Percentiles rank a stretch among this genome's conserved stretches.
These are phyloP conservation scores for Phytophthora nicotianae DNA, from an alignment of 352 stramenopile genomes.

Conservation along the genomic window DNA sequence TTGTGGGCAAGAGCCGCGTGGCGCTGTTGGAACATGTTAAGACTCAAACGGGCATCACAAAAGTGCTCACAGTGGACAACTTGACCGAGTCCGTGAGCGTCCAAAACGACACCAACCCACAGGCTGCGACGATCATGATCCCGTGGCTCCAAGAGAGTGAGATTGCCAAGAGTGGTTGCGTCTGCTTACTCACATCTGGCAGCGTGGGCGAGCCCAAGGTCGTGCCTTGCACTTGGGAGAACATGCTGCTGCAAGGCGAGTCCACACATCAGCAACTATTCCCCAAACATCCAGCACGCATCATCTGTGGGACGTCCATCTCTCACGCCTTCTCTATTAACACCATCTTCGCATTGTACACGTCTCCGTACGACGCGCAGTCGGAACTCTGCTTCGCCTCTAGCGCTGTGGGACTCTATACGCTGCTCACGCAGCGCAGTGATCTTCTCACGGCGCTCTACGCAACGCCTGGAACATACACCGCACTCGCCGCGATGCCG, in stretches of 20 bases:
- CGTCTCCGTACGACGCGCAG: constrained; percentile 58
- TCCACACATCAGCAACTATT: constrained; percentile 81
- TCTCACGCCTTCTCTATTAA: constrained; percentile 89
- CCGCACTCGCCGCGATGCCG: constrained; percentile 57
- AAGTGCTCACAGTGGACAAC: constrained; percentile 60
- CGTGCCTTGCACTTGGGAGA: constrained; percentile 72
- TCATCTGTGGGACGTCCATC: constrained; percentile 84
- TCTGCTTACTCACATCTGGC: constrained; percentile 86
- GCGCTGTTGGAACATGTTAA: constrained; percentile 56
- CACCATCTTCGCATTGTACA: constrained; percentile 79
- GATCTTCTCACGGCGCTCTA: constrained; percentile 68
- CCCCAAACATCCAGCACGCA: constrained; percentile 53
- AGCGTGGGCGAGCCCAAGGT: constrained; percentile 83
- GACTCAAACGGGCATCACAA: constrained; percentile 63
- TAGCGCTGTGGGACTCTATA: constrained; percentile 52
- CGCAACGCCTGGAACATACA: constrained; percentile 84
- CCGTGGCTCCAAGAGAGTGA: constrained; percentile 46
- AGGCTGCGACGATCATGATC: constrained; percentile 5
- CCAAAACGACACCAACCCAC: constrained; percentile 23
- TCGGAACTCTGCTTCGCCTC: constrained; percentile 78
- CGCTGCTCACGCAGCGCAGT: constrained; percentile 45
- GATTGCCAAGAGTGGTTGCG: constrained; percentile 43
- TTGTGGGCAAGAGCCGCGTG: constrained; percentile 57
- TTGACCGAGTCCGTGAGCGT: constrained; percentile 23
- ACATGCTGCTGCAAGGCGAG: constrained; percentile 81